These are phyloP conservation scores for Falciphora oryzae DNA, from an alignment of 2,329 filamentous ascomycete species.

Conservation along the genomic window DNA sequence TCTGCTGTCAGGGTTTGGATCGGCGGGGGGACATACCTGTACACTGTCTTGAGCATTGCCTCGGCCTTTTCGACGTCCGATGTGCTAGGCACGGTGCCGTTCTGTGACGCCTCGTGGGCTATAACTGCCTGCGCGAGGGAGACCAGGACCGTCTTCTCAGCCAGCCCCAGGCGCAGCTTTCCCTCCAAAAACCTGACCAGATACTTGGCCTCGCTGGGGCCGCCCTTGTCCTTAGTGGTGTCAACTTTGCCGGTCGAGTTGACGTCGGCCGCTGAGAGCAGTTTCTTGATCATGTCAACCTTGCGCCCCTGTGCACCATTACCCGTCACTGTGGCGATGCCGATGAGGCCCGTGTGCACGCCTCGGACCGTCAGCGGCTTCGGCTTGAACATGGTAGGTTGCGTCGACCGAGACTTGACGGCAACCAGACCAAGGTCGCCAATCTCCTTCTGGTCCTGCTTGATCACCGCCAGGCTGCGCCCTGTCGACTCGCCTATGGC, in stretches of 20 bases:
- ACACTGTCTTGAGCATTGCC: slow-evolving; percentile 80
- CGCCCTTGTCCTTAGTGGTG: slow-evolving; percentile 87
- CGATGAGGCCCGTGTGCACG: slow-evolving; percentile 82
- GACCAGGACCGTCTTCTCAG: slow-evolving; percentile 87
- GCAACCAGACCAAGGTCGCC: slow-evolving; percentile 92
- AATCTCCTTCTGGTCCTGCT: slow-evolving; percentile 92
- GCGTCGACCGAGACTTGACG: slow-evolving; percentile 89
- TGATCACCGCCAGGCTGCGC: slow-evolving; percentile 81
- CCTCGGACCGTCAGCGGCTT: slow-evolving; percentile 81
- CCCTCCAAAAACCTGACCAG: slow-evolving; percentile 91
- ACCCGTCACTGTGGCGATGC: slow-evolving; percentile 80
- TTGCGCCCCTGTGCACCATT: slow-evolving; percentile 86
- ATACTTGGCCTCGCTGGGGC: slow-evolving; percentile 90
- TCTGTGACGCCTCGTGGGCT: slow-evolving; percentile 69
- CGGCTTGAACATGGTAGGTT: slow-evolving; percentile 97
- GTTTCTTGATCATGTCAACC: slow-evolving; percentile 91
- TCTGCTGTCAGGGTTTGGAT: neutral
- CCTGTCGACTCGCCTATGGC: slow-evolving; percentile 93
- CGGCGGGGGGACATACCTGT: slow-evolving; percentile 54
- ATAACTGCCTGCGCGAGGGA: slow-evolving; percentile 86
- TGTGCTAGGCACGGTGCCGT: slow-evolving; percentile 65
- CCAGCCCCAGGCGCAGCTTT: slow-evolving; percentile 84
- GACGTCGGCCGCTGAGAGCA: slow-evolving; percentile 85
- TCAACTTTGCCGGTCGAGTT: slow-evolving; percentile 72
- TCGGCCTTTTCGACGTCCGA: slow-evolving; percentile 79